Percentiles rank a stretch among this genome's conserved stretches.
Evolutionary conservation across 805 yeast species (phyloP).

Genomic region (Metschnikowia amazonensis): DNA sequence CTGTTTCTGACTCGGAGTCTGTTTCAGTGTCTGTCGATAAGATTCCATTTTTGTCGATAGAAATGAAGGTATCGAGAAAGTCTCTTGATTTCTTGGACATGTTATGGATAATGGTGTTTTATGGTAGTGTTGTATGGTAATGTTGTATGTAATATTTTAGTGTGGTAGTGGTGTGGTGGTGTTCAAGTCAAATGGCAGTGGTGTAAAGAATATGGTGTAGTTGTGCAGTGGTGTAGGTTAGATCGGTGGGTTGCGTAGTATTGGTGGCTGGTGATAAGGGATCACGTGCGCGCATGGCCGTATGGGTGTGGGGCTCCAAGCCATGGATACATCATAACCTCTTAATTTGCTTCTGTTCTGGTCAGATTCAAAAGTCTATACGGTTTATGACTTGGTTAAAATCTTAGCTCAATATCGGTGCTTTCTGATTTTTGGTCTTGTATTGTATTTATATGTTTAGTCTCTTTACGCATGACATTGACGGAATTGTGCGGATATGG

Average conservation of each 20-base stretch:
- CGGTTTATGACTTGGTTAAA: too few species aligned
- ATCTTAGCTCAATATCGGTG: neutral
- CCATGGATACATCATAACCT: neutral
- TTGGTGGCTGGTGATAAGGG: neutral
- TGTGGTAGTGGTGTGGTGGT: neutral
- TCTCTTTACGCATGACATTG: too few species aligned
- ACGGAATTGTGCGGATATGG: too few species aligned
- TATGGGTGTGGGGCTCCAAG: neutral
- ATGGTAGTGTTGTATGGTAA: too few species aligned
- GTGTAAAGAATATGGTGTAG: too few species aligned
- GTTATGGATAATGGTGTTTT: too few species aligned
- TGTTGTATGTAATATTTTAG: too few species aligned
- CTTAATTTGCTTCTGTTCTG: too few species aligned
- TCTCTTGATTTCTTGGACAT: neutral
- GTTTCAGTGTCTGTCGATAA: constrained; percentile 10
- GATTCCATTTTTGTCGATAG: constrained; percentile 8
- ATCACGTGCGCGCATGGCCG: neutral
- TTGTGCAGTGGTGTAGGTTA: neutral
- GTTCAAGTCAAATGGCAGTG: too few species aligned
- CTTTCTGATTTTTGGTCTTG: neutral
- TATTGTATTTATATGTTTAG: neutral
- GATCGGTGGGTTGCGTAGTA: too few species aligned
- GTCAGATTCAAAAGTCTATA: too few species aligned
- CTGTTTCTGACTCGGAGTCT: neutral
- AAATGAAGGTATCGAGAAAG: neutral